Evolutionary conservation across 108 stramenopile species (phyloP), one percentile per base, ranked within the genome.

Genomic region (Seminavis robusta): DNA sequence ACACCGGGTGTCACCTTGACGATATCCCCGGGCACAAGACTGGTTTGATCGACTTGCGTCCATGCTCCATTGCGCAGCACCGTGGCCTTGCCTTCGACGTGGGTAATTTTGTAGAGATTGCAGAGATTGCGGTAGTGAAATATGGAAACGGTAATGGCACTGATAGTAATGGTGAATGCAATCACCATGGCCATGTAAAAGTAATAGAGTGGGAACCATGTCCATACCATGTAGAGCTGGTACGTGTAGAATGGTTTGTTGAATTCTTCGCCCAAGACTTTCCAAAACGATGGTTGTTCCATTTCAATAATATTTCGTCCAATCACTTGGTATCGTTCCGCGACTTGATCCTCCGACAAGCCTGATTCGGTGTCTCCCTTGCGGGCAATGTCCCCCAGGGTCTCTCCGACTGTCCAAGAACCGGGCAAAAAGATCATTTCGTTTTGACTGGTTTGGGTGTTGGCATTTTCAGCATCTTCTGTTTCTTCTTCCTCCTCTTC

Each of bases 221-320:
- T 66, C 84, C 84, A 86, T 19, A 82, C 61, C 65, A 86, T 74
- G 49, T 74, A 86, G 26, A 50, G 56, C 50, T 86, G 84, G 49
- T 86, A 86, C 5, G 74, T 43, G 47, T 86, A 86, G 46, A 86
- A 86, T 0, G 67, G 52, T 63, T 82, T 75, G 41, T 37, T 45
- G 40, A 81, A 74, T 59, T 86, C 84, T 9, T 61, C 32, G 0
- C 39, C 45, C 15, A 86, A 67, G 3, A 51, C 65, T 41, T 52
- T 30, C 11, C 76, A 30, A 30, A 72, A 33, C 2, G 59, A 67
- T 7, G 81, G 78, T 31, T 70, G 63, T 56, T 73, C 66, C 49
- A 79, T 64, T 29, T 58, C 47, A 48, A 80, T 67, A 39, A 68
- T 53, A 49, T 81, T 82, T 8, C 57, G 74, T 11, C 81, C 81